Base-by-base conservation (phyloP, 352 stramenopile species). In the Pythium aquatile region DNA sequence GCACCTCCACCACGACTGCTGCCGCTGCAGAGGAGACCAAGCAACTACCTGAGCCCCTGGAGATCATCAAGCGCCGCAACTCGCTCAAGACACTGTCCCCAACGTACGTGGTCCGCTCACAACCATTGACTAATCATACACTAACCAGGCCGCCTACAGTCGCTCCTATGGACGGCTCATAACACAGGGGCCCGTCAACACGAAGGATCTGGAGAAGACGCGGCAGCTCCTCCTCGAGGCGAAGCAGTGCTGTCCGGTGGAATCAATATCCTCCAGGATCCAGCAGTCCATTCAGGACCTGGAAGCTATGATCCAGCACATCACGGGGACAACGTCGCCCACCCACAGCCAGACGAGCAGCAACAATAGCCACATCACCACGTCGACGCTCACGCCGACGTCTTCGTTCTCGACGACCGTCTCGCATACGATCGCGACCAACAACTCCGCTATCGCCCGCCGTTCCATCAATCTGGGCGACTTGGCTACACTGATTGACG, bases 121-220 rank as follows among this genome's bases (percentile, higher is more conserved):
- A 29, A 9, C 11, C 14, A 5, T 8, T 20, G 9, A 39, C 14
- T 40, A 16, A 42, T n/a, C 26, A 0, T 5, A 39, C 20, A 17
- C 44, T 63, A 20, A 63, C 46, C 20, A 24, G 1, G 2, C 4
- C 30, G 4, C 55, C 20, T 24, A 8, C 10, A 70, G 63, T 39
- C 57, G 63, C 37, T 65, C 63, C 9, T 58, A 61, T 28, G 33
- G 58, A 3, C 46, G 61, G 2, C 20, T 74, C 29, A 54, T 66
- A 8, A 48, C 58, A 13, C 62, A 64, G 1, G 77, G 87, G 9
- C 42, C n/a, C 5, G 51, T 60, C 2, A 75, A 66, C 29, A 78
- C 71, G 0, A 87, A 82, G 24, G 74, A 89, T 2, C 54, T 91
- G 3, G 80, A 87, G 55, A 83, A 79, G 64, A 83, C 74, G 24